These are phyloP conservation scores for Betula pendula DNA, from an alignment of 306 rosid species.

Conservation along the genomic window DNA sequence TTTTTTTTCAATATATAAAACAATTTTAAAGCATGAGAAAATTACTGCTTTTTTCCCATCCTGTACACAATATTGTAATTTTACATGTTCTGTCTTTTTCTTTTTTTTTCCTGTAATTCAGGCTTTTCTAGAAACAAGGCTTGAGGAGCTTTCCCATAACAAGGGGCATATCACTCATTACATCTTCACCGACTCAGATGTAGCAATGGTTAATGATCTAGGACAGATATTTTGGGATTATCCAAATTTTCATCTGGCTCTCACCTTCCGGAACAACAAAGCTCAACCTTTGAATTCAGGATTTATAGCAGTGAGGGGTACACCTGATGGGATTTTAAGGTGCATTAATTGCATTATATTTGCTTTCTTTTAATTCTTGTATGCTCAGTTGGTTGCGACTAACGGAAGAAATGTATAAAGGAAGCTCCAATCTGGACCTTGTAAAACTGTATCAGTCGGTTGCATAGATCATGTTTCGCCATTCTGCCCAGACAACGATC, in stretches of 20 bases:
- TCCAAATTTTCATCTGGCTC: conserved; percentile 75
- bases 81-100: background rate
- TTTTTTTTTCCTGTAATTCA: conserved; percentile 40
- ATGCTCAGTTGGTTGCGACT: conserved; percentile 11
- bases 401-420: background rate
- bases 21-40: background rate
- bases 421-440: background rate
- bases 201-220: conserved; percentile 79
- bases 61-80: background rate
- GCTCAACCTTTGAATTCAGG: conserved; percentile 95
- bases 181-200: conserved; percentile 90
- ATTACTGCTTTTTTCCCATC: background rate
- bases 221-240: conserved; percentile 60
- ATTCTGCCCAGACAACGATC: background rate
- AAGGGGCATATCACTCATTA: conserved; percentile 49
- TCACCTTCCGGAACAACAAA: conserved; percentile 89
- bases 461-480: background rate
- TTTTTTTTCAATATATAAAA: background rate
- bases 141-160: conserved; percentile 49
- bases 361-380: conserved; percentile 18
- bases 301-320: conserved; percentile 91
- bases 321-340: conserved; percentile 78
- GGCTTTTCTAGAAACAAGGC: conserved; percentile 70
- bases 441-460: background rate
- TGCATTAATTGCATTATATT: conserved; percentile 22